phyloP scores from a whole-genome alignment of 768 basidiomycete genomes.

The Tylopilus intermedius region DNA sequence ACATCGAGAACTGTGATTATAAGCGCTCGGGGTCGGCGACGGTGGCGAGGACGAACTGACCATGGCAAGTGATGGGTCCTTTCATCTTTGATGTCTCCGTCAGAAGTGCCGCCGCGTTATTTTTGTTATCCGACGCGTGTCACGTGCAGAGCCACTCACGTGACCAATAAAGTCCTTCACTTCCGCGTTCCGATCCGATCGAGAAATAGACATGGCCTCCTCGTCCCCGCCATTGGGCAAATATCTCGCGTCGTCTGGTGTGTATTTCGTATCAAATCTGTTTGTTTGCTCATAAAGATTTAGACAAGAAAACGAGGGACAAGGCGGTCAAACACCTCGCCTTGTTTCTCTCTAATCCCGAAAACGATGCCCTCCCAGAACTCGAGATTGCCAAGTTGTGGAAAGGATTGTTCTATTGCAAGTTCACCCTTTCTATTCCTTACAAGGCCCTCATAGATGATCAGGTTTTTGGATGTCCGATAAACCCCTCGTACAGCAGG shows the following conservation, averaged over 20 bases:
- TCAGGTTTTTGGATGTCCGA: constrained; percentile 99
- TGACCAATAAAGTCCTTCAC: neutral
- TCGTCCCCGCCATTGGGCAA: constrained; percentile 69
- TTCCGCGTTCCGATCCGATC: constrained; percentile 21
- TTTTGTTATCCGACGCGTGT: neutral
- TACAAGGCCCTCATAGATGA: neutral
- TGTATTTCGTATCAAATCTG: constrained; percentile 15
- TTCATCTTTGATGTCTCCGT: constrained; percentile 36
- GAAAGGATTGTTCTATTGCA: constrained; percentile 98
- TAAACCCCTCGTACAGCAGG: constrained; percentile 94
- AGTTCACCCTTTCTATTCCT: constrained; percentile 19
- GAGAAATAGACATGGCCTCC: constrained; percentile 29
- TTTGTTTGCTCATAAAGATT: neutral
- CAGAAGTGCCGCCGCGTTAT: too few species aligned
- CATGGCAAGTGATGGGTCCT: constrained; percentile 90
- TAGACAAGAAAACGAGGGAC: constrained; percentile 90
- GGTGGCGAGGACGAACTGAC: constrained; percentile 35
- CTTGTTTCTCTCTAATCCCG: constrained; percentile 68
- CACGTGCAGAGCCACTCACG: neutral
- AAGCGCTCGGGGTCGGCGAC: neutral
- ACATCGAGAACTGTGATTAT: too few species aligned
- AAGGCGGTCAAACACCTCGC: constrained; percentile 80
- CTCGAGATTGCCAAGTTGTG: constrained; percentile 87
- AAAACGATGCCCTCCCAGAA: constrained; percentile 55
- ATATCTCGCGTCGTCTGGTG: constrained; percentile 88